phyloP scores from a whole-genome alignment of 768 basidiomycete species.

The Suillus bovinus region DNA sequence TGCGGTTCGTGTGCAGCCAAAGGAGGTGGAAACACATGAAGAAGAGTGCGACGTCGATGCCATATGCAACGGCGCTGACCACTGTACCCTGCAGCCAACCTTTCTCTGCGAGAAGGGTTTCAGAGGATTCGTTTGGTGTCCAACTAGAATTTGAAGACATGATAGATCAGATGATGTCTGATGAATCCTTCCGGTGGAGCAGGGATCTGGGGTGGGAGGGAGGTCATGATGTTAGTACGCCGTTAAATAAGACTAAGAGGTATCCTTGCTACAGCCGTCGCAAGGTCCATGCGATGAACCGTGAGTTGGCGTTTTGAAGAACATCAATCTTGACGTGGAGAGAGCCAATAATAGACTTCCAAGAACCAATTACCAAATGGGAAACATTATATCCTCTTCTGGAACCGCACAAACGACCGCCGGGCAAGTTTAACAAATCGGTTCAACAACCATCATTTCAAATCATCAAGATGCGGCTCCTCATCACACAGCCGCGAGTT shows the following conservation, averaged over 20 bases:
- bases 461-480: no score
- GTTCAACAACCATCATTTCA: no score
- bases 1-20: neutral
- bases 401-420: no score
- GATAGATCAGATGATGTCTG: neutral
- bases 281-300: neutral
- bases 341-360: no score
- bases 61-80: conserved; percentile 17
- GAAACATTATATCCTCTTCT: no score
- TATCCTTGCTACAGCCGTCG: neutral
- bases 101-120: neutral
- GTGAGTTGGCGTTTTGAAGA: neutral
- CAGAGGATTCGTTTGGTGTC: neutral
- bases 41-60: conserved; percentile 11
- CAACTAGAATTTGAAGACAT: conserved; percentile 4
- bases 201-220: neutral
- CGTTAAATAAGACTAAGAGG: neutral
- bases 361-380: no score
- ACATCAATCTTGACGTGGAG: neutral
- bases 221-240: neutral
- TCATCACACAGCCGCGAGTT: no score
- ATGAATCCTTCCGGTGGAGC: neutral
- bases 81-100: neutral
- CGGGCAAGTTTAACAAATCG: no score
- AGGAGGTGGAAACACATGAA: conserved; percentile 8